Evolutionary conservation across 148 eudicot genomes (phyloP).

Genomic region (Fagopyrum esculentum): DNA sequence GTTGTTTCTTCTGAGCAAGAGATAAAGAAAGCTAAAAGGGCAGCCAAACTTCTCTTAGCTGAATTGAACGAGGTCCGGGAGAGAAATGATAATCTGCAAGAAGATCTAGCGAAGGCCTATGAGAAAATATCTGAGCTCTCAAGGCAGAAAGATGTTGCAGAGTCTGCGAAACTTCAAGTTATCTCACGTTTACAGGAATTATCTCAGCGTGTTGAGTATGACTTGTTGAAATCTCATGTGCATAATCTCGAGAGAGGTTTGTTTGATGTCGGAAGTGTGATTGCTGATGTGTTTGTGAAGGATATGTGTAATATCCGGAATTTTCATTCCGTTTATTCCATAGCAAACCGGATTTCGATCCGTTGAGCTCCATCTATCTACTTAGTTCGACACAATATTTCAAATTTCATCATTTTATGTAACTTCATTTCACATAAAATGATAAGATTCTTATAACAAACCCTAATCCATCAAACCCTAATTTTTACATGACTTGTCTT

Average conservation of each 20-base stretch:
- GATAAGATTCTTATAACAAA: no score
- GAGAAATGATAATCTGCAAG: conserved; percentile 82
- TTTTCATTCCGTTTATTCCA: no score
- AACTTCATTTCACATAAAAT: no score
- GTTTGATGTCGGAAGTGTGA: conserved; percentile 28
- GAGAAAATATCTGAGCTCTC: conserved; percentile 46
- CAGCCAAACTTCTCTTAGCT: conserved; percentile 81
- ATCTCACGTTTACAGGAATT: conserved; percentile 49
- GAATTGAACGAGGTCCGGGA: conserved; percentile 98
- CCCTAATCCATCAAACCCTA: no score
- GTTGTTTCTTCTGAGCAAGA: conserved; percentile 57
- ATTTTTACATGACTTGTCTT: no score
- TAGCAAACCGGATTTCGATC: no score
- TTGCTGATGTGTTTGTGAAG: conserved; percentile 42
- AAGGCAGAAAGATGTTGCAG: conserved; percentile 56
- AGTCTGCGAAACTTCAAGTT: conserved; percentile 62
- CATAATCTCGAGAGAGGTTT: conserved; percentile 41
- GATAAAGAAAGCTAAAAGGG: conserved; percentile 64
- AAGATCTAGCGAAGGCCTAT: conserved; percentile 52
- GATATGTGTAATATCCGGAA: no score
- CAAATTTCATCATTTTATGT: no score
- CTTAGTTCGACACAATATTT: no score
- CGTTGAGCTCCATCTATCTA: no score
- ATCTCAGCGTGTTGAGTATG: conserved; percentile 46
- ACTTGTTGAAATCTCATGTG: conserved; percentile 33